phyloP scores from a whole-genome alignment of 23 red algal genomes.

The Chondrus crispus region DNA sequence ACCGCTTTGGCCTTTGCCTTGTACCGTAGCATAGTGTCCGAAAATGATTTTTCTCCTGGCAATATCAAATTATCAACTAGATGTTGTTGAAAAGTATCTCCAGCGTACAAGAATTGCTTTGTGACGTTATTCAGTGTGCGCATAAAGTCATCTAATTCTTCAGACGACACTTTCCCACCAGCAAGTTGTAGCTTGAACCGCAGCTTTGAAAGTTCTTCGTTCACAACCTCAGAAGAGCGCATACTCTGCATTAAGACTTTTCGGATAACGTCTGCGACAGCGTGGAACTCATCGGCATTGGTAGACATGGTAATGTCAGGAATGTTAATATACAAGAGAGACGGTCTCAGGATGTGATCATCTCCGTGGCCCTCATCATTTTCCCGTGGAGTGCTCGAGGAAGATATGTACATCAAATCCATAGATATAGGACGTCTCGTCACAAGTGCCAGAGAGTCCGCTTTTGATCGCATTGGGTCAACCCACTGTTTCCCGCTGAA shows the following conservation, averaged over 20 bases:
- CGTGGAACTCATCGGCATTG: constrained; percentile 62
- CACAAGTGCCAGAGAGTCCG: constrained; percentile 13
- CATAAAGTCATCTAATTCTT: constrained; percentile 61
- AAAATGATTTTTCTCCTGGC: constrained; percentile 30
- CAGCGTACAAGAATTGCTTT: constrained; percentile 74
- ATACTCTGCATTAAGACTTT: constrained; percentile 79
- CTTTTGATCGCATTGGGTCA: neutral
- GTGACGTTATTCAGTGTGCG: constrained; percentile 57
- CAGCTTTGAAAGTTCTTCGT: constrained; percentile 64
- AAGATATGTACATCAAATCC: constrained; percentile 74
- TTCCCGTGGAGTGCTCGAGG: neutral
- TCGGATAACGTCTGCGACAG: constrained; percentile 53
- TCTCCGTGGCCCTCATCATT: constrained; percentile 46
- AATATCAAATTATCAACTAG: constrained; percentile 34
- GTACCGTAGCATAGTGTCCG: constrained; percentile 45
- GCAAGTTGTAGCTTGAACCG: constrained; percentile 69
- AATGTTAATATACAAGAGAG: constrained; percentile 63
- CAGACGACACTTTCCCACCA: constrained; percentile 63
- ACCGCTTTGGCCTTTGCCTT: constrained; percentile 72
- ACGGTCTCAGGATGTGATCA: constrained; percentile 60
- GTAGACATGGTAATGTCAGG: constrained; percentile 61
- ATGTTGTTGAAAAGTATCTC: constrained; percentile 70
- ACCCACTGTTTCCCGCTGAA: constrained; percentile 33
- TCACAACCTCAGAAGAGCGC: constrained; percentile 56
- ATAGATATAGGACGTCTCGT: constrained; percentile 54